A percentile compares a stretch with the other conserved stretches of the same genome.
These are phyloP conservation scores for Tetradesmus obliquus DNA, from an alignment of 139 green algal species.

Conservation along the genomic window DNA sequence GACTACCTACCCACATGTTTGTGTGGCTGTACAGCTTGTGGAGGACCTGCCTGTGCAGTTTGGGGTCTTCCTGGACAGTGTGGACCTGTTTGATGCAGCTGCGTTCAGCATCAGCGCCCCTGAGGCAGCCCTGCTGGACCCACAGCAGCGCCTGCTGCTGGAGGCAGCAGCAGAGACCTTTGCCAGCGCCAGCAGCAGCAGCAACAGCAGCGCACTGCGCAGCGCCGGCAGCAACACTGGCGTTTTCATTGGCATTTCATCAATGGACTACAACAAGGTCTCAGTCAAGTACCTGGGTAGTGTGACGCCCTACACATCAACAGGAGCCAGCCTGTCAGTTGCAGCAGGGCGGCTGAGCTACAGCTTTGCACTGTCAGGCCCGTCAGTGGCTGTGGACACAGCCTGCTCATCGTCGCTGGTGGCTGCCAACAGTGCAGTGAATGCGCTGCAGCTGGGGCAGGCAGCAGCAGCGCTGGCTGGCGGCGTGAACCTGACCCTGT, in stretches of 20 bases:
- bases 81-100: conserved; percentile 77
- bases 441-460: conserved; percentile 46
- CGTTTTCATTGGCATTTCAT: conserved; percentile 68
- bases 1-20: not conserved
- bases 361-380: conserved; percentile 81
- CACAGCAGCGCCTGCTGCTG: conserved; percentile 90
- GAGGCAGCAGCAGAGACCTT: conserved; percentile 49
- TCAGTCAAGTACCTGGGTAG: not conserved
- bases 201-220: not conserved
- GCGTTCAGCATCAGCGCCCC: conserved; percentile 66
- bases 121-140: conserved; percentile 83
- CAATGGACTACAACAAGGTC: conserved; percentile 76
- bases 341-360: conserved; percentile 82
- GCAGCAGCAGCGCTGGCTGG: conserved; percentile 58
- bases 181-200: not conserved
- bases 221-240: conserved; percentile 9
- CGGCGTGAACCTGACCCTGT: conserved; percentile 83
- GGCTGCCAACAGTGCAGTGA: conserved; percentile 61
- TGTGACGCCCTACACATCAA: conserved; percentile 56
- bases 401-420: conserved; percentile 86
- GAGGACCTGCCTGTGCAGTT: conserved; percentile 63
- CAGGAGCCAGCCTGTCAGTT: conserved; percentile 78
- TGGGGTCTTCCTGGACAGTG: conserved; percentile 64
- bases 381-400: conserved; percentile 83
- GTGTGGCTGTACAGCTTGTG: not conserved